Evolutionary conservation across 2,329 filamentous ascomycete genomes (phyloP).

Genomic region (Talaromyces sp.): DNA sequence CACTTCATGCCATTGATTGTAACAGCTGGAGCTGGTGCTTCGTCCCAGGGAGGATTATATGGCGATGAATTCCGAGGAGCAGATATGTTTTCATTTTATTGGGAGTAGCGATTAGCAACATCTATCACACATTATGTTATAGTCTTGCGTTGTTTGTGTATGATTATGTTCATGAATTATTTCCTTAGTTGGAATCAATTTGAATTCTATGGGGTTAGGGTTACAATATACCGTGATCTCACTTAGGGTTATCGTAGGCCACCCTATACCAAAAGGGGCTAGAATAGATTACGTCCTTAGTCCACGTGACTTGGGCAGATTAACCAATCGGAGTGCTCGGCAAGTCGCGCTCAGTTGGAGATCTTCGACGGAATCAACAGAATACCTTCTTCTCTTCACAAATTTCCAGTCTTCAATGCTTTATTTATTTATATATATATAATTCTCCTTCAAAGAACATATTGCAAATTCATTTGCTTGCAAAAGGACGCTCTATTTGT

Average conservation of each 20-base stretch:
- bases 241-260: neutral
- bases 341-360: no score
- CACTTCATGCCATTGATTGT: conserved; percentile 16
- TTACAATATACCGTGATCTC: no score
- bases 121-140: neutral
- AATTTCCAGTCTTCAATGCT: no score
- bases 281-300: neutral
- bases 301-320: neutral
- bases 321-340: neutral
- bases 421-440: neutral
- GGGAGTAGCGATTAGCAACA: neutral
- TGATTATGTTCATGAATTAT: neutral
- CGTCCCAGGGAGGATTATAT: conserved; percentile 8
- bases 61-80: conserved; percentile 8
- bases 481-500: neutral
- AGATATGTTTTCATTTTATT: conserved; percentile 14
- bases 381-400: no score
- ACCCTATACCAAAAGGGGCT: neutral
- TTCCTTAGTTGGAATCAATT: no score
- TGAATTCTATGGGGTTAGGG: neutral
- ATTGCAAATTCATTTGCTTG: neutral
- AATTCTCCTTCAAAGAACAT: neutral
- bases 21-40: conserved; percentile 8
- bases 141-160: neutral
- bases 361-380: no score